A percentile compares a stretch with the other conserved stretches of the same genome.
These are phyloP conservation scores for Ophiocordyceps polyrhachis-furcata DNA, from an alignment of 2,329 filamentous ascomycete species.

Conservation along the genomic window DNA sequence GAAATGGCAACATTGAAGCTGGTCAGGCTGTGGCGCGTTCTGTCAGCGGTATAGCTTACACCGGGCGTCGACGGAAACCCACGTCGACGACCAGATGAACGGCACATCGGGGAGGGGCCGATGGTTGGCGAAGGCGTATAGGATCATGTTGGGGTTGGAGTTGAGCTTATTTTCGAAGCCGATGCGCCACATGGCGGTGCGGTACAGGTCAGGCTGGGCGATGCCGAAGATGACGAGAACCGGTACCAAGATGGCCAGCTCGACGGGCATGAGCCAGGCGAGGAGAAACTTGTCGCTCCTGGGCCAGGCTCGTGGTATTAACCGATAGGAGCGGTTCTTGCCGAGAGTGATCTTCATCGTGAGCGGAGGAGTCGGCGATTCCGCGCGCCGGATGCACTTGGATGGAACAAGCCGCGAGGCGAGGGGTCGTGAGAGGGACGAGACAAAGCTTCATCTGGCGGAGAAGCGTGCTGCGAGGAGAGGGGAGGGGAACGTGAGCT, in stretches of 20 bases:
- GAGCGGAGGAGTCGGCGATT: background rate
- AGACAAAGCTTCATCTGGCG: background rate
- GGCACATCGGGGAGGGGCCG: conserved; percentile 40
- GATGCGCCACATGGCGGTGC: conserved; percentile 54
- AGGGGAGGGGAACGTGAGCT: background rate
- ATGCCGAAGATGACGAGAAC: conserved; percentile 54
- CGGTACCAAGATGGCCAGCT: conserved; percentile 46
- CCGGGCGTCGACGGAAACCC: conserved; percentile 17
- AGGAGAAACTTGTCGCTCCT: conserved; percentile 29
- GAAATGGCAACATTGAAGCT: conserved; percentile 62
- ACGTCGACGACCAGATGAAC: conserved; percentile 58
- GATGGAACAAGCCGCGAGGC: background rate
- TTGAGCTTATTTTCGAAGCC: conserved; percentile 56
- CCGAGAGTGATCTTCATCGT: conserved; percentile 8
- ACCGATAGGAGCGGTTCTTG: conserved; percentile 21
- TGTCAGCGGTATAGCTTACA: background rate
- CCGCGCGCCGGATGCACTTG: background rate
- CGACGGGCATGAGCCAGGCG: conserved; percentile 45
- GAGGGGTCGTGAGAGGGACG: conserved; percentile 1
- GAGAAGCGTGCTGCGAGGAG: background rate
- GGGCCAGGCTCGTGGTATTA: conserved; percentile 41
- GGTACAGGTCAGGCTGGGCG: conserved; percentile 53
- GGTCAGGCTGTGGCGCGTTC: conserved; percentile 35
- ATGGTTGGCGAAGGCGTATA: conserved; percentile 61
- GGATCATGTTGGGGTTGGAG: conserved; percentile 47